Percentiles rank a stretch among this genome's conserved stretches.
phyloP scores from a whole-genome alignment of 2,329 filamentous ascomycete genomes.

The Decorospora gaudefroyi region DNA sequence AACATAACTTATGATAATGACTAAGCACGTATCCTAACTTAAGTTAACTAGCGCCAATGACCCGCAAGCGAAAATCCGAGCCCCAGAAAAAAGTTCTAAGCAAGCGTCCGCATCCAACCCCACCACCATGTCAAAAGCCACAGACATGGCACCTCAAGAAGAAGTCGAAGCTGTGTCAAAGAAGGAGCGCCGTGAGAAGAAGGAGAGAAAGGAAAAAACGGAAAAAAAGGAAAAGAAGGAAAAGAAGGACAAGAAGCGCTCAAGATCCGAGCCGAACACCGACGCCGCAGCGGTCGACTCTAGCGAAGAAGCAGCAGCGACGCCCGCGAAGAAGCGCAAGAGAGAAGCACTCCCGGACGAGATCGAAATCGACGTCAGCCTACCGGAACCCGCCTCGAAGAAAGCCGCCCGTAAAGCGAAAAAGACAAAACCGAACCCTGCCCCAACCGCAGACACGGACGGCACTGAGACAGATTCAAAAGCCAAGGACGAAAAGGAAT shows the following conservation, averaged over 20 bases:
- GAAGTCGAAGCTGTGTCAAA: slow-evolving; percentile 18
- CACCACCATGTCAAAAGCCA: slow-evolving; percentile 20
- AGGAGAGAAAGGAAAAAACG: slow-evolving; percentile 38
- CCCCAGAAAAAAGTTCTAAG: slow-evolving; percentile 25
- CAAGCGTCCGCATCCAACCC: background rate
- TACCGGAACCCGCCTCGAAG: slow-evolving; percentile 95
- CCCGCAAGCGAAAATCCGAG: slow-evolving; percentile 21
- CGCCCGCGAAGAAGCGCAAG: slow-evolving; percentile 53
- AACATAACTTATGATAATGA: too few relatives aligned
- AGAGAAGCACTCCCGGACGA: slow-evolving; percentile 64
- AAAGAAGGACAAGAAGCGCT: slow-evolving; percentile 32
- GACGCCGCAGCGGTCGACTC: slow-evolving; percentile 18
- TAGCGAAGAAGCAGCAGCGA: slow-evolving; percentile 21
- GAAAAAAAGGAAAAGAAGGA: slow-evolving; percentile 38
- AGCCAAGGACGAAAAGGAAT: slow-evolving; percentile 41
- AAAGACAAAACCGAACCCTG: slow-evolving; percentile 66
- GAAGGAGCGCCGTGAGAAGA: slow-evolving; percentile 33
- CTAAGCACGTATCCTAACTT: slow-evolving; percentile 19
- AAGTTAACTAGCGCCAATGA: slow-evolving; percentile 2
- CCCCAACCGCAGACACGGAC: slow-evolving; percentile 19
- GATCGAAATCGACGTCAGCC: slow-evolving; percentile 84
- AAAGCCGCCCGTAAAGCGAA: slow-evolving; percentile 88
- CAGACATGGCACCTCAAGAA: slow-evolving; percentile 14
- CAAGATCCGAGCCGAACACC: slow-evolving; percentile 24
- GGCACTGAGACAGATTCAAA: slow-evolving; percentile 15